These are phyloP conservation scores for Nothophytophthora sp. DNA, from an alignment of 352 stramenopile genomes.

Conservation along the genomic window DNA sequence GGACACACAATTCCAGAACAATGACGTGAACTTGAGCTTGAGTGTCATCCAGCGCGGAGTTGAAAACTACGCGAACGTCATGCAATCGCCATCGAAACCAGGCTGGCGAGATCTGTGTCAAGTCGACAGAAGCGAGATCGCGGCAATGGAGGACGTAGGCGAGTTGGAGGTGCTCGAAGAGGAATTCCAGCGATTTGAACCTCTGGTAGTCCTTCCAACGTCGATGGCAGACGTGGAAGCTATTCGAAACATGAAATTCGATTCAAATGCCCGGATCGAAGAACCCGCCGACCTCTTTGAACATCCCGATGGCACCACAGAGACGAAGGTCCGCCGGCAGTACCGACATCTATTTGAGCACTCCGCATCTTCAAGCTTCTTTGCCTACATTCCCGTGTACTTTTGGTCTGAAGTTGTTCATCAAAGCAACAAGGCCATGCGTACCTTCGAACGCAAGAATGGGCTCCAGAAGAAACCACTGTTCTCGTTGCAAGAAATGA, in stretches of 20 bases:
- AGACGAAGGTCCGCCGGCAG: constrained; percentile 6
- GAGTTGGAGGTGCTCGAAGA: constrained; percentile 11
- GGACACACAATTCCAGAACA: constrained; percentile 16
- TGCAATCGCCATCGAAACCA: constrained; percentile 5
- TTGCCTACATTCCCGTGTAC: constrained; percentile 25
- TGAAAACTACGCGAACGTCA: constrained; percentile 11
- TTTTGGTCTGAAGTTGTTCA: constrained; percentile 28
- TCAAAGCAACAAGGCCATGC: constrained; percentile 18
- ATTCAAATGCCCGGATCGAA: constrained; percentile 1
- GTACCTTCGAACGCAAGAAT: not conserved
- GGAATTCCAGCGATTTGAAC: not conserved
- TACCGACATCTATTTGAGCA: constrained; percentile 22
- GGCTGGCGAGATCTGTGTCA: constrained; percentile 6
- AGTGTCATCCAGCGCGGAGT: constrained; percentile 2
- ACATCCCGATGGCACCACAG: constrained; percentile 1
- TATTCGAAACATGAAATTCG: constrained; percentile 17
- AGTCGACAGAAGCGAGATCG: not conserved
- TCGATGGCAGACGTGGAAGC: constrained; percentile 4
- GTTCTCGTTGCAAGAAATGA: constrained; percentile 29
- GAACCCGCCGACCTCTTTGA: constrained; percentile 1
- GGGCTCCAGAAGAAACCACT: not conserved
- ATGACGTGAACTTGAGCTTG: constrained; percentile 1
- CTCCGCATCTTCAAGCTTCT: constrained; percentile 23
- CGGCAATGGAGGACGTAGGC: not conserved
- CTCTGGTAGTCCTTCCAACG: not conserved